Evolutionary conservation across 2,329 filamentous ascomycete genomes (phyloP).

Genomic region (Laburnicola sp.): DNA sequence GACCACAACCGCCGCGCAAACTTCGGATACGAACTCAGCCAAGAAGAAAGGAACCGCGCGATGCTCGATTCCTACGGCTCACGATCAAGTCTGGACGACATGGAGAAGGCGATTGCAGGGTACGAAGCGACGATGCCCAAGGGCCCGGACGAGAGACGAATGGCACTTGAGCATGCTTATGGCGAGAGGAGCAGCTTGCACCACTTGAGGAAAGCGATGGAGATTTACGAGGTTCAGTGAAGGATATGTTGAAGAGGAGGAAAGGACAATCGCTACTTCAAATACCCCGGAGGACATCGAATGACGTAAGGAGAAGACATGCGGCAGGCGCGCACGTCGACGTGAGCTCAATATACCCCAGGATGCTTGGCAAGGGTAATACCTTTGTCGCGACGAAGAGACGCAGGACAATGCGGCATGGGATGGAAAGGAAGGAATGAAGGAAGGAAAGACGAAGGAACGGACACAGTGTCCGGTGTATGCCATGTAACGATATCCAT

Average conservation of each 20-base stretch:
- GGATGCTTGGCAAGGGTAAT: no score
- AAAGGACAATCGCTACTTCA: no score
- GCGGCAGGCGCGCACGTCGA: no score
- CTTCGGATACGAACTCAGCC: conserved; percentile 25
- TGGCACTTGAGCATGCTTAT: conserved; percentile 52
- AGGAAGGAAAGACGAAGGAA: no score
- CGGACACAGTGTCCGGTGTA: no score
- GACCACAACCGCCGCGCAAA: conserved; percentile 38
- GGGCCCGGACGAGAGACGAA: conserved; percentile 41
- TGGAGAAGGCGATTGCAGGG: conserved; percentile 36
- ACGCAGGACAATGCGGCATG: no score
- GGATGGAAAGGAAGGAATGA: no score
- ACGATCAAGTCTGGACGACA: conserved; percentile 38
- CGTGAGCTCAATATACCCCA: no score
- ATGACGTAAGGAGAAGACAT: no score
- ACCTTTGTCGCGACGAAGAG: no score
- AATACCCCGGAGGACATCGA: no score
- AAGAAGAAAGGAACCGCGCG: conserved; percentile 36
- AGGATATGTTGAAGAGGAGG: neutral
- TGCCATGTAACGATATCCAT: no score
- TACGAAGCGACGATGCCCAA: conserved; percentile 31
- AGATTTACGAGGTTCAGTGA: conserved; percentile 50
- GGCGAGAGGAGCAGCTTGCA: conserved; percentile 49
- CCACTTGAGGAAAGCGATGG: conserved; percentile 51
- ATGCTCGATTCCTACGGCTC: conserved; percentile 38